These are phyloP conservation scores for Begonia loranthoides DNA, from an alignment of 306 rosid species.

Conservation along the genomic window DNA sequence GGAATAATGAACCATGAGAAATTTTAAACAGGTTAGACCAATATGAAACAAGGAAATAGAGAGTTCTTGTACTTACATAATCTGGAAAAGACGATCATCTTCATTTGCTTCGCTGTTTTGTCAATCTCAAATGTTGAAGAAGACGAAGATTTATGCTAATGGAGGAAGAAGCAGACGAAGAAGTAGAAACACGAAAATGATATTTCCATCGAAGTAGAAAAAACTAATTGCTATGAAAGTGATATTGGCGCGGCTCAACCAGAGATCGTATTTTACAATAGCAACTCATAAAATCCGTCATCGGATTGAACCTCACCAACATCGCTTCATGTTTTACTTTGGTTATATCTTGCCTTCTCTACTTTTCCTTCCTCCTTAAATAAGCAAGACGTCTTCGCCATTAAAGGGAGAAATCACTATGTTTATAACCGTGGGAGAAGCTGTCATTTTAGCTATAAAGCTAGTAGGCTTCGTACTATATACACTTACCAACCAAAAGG, in stretches of 20 bases:
- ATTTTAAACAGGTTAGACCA: no score
- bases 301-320: constrained; percentile 99
- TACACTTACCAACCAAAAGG: constrained; percentile 36
- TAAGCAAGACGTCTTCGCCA: background rate
- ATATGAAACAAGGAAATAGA: no score
- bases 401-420: constrained; percentile 3
- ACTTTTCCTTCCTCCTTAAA: constrained; percentile 11
- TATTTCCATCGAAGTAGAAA: background rate
- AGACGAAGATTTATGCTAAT: no score
- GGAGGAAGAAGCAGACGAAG: no score
- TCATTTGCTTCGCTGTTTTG: no score
- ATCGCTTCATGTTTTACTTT: constrained; percentile 69
- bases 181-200: no score
- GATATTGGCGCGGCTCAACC: constrained; percentile 99
- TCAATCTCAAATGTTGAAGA: no score
- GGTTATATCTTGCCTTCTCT: constrained; percentile 14
- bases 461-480: constrained; percentile 4
- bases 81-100: no score
- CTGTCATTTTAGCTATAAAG: constrained; percentile 22
- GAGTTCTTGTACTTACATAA: no score
- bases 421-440: background rate
- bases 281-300: constrained; percentile 48
- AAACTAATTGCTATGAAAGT: constrained; percentile 29
- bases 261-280: constrained; percentile 68
- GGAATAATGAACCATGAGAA: no score